phyloP scores from a whole-genome alignment of 768 basidiomycete species.

The Kwoniella botswanensis region DNA sequence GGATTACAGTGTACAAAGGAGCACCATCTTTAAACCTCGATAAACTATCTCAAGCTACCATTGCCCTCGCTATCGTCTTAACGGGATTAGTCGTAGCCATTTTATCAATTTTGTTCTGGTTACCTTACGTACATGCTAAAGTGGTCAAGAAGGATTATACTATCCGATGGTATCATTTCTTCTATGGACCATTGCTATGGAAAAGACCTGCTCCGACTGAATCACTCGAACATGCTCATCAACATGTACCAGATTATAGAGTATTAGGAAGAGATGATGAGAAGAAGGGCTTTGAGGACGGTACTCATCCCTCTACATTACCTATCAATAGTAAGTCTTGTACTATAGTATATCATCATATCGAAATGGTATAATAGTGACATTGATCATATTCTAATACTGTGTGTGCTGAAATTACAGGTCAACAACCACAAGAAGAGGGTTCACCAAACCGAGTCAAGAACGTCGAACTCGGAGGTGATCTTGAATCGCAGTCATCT shows the following conservation, averaged over 20 bases:
- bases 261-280: conserved; percentile 32
- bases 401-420: background rate
- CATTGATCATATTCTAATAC: background rate
- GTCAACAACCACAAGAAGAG: background rate
- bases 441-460: conserved; percentile 6
- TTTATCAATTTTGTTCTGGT: conserved; percentile 59
- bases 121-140: conserved; percentile 60
- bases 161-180: conserved; percentile 60
- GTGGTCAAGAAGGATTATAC: conserved; percentile 61
- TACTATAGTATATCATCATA: too few species aligned
- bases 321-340: conserved; percentile 1
- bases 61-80: conserved; percentile 58
- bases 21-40: conserved; percentile 59
- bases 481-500: background rate
- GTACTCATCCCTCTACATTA: conserved; percentile 9
- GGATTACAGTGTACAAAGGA: conserved; percentile 55
- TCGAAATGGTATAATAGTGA: background rate
- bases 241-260: conserved; percentile 58
- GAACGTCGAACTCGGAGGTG: conserved; percentile 8
- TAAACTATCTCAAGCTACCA: conserved; percentile 47
- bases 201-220: conserved; percentile 56
- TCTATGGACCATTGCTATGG: conserved; percentile 61
- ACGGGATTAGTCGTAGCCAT: conserved; percentile 57
- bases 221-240: conserved; percentile 30
- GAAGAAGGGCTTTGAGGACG: conserved; percentile 13